Conservation (phyloP, 306 rosid genomes). For the Nissolia schottii region DNA sequence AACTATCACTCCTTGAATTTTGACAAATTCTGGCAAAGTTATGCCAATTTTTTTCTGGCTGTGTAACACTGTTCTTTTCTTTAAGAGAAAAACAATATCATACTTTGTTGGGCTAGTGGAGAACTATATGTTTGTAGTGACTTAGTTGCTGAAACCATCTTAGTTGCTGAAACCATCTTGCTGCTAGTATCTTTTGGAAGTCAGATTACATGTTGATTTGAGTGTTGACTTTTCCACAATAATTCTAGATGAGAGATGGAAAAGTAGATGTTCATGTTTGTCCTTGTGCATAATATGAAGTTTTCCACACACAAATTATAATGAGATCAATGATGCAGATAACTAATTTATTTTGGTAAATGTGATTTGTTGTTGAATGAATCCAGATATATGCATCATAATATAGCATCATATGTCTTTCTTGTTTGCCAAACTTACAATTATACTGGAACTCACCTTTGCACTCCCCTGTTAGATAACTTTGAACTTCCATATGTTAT, state of each 20-base stretch:
- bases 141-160: background rate
- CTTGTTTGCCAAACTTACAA: background rate
- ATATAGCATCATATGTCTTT: background rate
- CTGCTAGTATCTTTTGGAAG: background rate
- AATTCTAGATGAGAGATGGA: background rate
- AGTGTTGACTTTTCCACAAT: background rate
- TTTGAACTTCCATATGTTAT: background rate
- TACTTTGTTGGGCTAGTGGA: background rate
- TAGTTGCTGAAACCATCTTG: background rate
- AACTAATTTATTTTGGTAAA: background rate
- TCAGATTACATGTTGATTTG: background rate
- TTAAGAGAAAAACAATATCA: background rate
- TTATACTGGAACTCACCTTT: background rate
- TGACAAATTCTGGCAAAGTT: background rate
- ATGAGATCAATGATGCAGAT: background rate
- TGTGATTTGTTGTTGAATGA: background rate
- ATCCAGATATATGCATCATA: background rate
- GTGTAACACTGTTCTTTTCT: background rate
- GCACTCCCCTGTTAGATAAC: background rate
- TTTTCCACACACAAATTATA: background rate
- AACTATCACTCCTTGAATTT: background rate
- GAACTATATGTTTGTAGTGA: background rate
- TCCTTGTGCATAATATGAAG: background rate
- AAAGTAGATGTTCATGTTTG: background rate
- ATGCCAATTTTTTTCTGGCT: background rate